A percentile compares a stretch with the other conserved stretches of the same genome.
Evolutionary conservation across 306 rosid genomes (phyloP).

Genomic region (Notholithocarpus densiflorus): DNA sequence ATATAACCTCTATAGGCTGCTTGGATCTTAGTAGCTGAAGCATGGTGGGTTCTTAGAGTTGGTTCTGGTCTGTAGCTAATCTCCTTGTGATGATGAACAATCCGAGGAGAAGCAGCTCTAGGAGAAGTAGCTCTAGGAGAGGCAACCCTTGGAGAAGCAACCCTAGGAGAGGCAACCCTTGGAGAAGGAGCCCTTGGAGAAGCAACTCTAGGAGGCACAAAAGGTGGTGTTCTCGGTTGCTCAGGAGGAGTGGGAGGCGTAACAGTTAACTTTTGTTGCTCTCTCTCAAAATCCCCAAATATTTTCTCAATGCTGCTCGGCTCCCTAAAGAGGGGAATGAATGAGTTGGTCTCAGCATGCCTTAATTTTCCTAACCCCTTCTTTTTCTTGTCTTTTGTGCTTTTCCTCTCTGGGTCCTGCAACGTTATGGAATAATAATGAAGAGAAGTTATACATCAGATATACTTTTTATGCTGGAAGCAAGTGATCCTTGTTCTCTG

Average conservation of each 20-base stretch:
- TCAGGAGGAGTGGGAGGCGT: slow-evolving; percentile 72
- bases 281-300: slow-evolving; percentile 90
- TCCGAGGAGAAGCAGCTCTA: slow-evolving; percentile 51
- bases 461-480: slow-evolving; percentile 5
- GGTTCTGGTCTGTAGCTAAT: slow-evolving; percentile 72
- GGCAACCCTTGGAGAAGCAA: slow-evolving; percentile 42
- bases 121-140: slow-evolving; percentile 41
- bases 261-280: slow-evolving; percentile 58
- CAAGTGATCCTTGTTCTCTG: neutral
- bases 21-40: slow-evolving; percentile 88
- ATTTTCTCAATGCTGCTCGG: slow-evolving; percentile 98
- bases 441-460: slow-evolving; percentile 11
- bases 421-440: slow-evolving; percentile 11
- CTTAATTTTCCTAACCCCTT: slow-evolving; percentile 65
- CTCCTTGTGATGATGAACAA: slow-evolving; percentile 50
- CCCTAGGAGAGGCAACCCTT: slow-evolving; percentile 31
- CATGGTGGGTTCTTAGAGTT: slow-evolving; percentile 67
- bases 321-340: slow-evolving; percentile 87
- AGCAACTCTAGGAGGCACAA: slow-evolving; percentile 54
- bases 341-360: slow-evolving; percentile 80
- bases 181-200: slow-evolving; percentile 53
- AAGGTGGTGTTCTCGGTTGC: slow-evolving; percentile 60
- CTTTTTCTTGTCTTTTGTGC: slow-evolving; percentile 73
- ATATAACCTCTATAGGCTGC: slow-evolving; percentile 79
- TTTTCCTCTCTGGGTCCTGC: slow-evolving; percentile 74